Evolutionary conservation across 2,329 filamentous ascomycete species (phyloP).

Genomic region (Chrysoporthe austroafricana): DNA sequence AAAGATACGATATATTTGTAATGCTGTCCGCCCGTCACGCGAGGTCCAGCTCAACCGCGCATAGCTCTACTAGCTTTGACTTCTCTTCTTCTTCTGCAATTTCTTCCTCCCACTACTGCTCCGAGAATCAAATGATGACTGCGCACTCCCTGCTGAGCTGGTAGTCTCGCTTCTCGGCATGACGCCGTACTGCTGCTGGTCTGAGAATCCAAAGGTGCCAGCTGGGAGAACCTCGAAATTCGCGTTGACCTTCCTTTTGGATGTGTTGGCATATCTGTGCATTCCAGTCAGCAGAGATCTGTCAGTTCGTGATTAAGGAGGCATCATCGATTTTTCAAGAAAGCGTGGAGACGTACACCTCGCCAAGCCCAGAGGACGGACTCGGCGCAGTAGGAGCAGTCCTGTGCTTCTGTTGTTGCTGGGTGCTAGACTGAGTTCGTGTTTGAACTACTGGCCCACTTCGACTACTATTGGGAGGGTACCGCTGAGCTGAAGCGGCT

Average conservation of each 20-base stretch:
- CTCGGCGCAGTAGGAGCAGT: constrained; percentile 26
- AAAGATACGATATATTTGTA: background rate
- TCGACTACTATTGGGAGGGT: constrained; percentile 28
- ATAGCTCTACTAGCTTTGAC: constrained; percentile 11
- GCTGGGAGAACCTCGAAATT: constrained; percentile 46
- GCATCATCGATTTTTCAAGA: constrained; percentile 27
- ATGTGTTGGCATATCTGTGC: constrained; percentile 38
- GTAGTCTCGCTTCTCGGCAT: constrained; percentile 3
- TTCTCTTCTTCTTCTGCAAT: constrained; percentile 25
- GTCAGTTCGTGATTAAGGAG: background rate
- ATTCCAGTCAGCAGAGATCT: constrained; percentile 1
- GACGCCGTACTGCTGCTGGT: constrained; percentile 12
- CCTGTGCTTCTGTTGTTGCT: constrained; percentile 20
- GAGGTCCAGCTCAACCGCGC: background rate
- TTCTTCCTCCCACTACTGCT: constrained; percentile 14
- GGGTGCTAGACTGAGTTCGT: constrained; percentile 17
- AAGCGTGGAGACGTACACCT: constrained; percentile 36
- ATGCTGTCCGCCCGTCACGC: background rate
- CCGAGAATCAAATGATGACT: constrained; percentile 23
- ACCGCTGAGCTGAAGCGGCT: constrained; percentile 16
- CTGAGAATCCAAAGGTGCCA: constrained; percentile 39
- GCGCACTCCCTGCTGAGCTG: constrained; percentile 10
- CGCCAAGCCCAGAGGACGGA: constrained; percentile 42
- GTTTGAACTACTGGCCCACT: constrained; percentile 20
- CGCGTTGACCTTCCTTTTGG: constrained; percentile 42